Base-by-base conservation (phyloP, 768 basidiomycete species). In the Hygrophoropsis aurantiaca region DNA sequence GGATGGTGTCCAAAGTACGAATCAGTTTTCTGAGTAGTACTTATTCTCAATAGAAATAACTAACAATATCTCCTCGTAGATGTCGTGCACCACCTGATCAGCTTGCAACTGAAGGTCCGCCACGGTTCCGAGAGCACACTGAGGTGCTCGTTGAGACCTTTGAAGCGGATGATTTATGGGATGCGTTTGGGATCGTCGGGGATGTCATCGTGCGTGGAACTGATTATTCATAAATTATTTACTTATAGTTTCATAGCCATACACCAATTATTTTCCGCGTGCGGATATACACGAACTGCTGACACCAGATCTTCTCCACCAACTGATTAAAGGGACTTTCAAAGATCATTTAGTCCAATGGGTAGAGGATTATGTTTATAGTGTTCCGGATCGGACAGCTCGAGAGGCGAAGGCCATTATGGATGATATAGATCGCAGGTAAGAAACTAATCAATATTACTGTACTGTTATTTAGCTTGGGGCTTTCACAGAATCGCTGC, bases 331-430 rank as follows among this genome's bases (percentile, higher is more conserved):
- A 50, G 68, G 66, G 0, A 56, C 58, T 3, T 71, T 69, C 56
- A 72, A 71, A 47, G 70, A 71, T 33, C 69, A 72, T 42, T 49
- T 72, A 4, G 64, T 72, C 2, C 45, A 40, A 1, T 71, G 68
- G 70, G 57, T 71, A 0, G 50, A 35, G 1, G 35, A 57, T 48
- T n/a, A 20, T 71, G 65, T 47, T 40, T 72, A 1, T 32, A 45
- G 10, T 11, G 70, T 42, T 5, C 40, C 33, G 10, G 53, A 67
- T 40, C 45, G 46, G 1, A 36, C 51, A 41, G 9, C 21, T 1
- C 8, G 33, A 2, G 53, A 69, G 0, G 65, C 60, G 8, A 35
- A 51, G 3, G 27, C 46, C 25, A 62, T 68, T 20, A 40, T 71
- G 18, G 54, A 46, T 19, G 67, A 69, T 24, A 69, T 69, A 35